A percentile compares a stretch with the other conserved stretches of the same genome.
Evolutionary conservation across 345 rosid species (phyloP).

Genomic region (Arabidopsis suecica): DNA sequence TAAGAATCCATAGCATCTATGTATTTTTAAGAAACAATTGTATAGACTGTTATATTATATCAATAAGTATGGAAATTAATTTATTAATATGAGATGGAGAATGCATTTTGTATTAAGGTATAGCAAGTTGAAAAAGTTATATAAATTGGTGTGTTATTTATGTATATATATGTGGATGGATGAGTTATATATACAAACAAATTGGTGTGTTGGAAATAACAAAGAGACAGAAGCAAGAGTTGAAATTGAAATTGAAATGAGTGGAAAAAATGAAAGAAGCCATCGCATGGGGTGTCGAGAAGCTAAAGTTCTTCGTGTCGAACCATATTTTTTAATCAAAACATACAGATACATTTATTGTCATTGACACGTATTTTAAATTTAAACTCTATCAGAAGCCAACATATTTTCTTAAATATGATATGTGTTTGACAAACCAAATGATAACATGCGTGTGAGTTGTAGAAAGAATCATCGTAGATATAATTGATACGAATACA

Average conservation of each 20-base stretch:
- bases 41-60: conserved; percentile 3
- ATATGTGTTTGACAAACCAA: not conserved
- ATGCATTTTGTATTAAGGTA: conserved; percentile 11
- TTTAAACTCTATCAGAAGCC: not conserved
- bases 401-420: conserved; percentile 4
- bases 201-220: conserved; percentile 34
- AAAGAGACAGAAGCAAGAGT: conserved; percentile 36
- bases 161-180: not conserved
- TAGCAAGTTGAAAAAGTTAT: conserved; percentile 20
- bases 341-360: not conserved
- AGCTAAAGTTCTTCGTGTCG: conserved; percentile 35
- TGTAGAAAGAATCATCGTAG: not conserved
- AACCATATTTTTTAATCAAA: conserved; percentile 27
- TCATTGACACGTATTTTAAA: conserved; percentile 30
- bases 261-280: conserved; percentile 27
- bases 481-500: not conserved
- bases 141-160: no score
- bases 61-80: not conserved
- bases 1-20: conserved; percentile 14
- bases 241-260: conserved; percentile 34
- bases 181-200: not conserved
- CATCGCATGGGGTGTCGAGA: conserved; percentile 47
- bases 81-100: conserved; percentile 8
- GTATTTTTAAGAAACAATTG: not conserved
- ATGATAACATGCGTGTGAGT: not conserved